Conservation (phyloP, 768 basidiomycete genomes). For the Phaffia australis region DNA sequence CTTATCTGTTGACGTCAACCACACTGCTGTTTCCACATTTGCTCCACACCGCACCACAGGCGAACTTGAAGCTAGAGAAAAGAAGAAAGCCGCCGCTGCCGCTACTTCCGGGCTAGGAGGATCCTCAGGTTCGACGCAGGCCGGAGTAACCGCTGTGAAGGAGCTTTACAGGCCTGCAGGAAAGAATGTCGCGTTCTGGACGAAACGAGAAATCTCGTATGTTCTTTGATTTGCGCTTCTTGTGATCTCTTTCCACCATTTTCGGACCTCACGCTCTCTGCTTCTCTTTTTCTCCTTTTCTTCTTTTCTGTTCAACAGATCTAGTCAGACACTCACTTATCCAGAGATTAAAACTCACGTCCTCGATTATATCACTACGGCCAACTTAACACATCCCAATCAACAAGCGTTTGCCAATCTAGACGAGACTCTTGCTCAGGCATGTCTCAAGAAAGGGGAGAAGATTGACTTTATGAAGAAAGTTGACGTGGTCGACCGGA, state of each 20-base stretch:
- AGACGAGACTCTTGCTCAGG: slow-evolving; percentile 38
- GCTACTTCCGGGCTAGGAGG: slow-evolving; percentile 38
- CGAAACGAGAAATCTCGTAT: slow-evolving; percentile 42
- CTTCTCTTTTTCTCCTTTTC: not conserved
- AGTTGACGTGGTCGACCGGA: slow-evolving; percentile 50
- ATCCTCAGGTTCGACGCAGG: slow-evolving; percentile 32
- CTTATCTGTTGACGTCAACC: slow-evolving; percentile 28
- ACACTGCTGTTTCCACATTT: slow-evolving; percentile 8
- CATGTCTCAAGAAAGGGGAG: slow-evolving; percentile 37
- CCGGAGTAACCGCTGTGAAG: slow-evolving; percentile 48
- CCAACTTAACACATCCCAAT: slow-evolving; percentile 53
- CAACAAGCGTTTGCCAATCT: slow-evolving; percentile 65
- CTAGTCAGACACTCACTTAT: slow-evolving; percentile 48
- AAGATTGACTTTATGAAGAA: slow-evolving; percentile 37
- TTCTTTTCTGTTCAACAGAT: slow-evolving; percentile 37
- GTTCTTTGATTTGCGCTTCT: not conserved
- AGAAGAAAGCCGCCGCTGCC: slow-evolving; percentile 51
- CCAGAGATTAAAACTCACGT: slow-evolving; percentile 51
- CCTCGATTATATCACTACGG: slow-evolving; percentile 52
- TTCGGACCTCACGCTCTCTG: not conserved
- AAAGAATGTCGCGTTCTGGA: slow-evolving; percentile 50
- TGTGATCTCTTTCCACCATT: not conserved
- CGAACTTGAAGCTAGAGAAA: slow-evolving; percentile 55
- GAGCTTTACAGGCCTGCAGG: slow-evolving; percentile 70
- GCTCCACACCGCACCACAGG: slow-evolving; percentile 45